A percentile compares a stretch with the other conserved stretches of the same genome.
phyloP scores from a whole-genome alignment of 2,329 filamentous ascomycete species.

The Monosporascus ibericus region DNA sequence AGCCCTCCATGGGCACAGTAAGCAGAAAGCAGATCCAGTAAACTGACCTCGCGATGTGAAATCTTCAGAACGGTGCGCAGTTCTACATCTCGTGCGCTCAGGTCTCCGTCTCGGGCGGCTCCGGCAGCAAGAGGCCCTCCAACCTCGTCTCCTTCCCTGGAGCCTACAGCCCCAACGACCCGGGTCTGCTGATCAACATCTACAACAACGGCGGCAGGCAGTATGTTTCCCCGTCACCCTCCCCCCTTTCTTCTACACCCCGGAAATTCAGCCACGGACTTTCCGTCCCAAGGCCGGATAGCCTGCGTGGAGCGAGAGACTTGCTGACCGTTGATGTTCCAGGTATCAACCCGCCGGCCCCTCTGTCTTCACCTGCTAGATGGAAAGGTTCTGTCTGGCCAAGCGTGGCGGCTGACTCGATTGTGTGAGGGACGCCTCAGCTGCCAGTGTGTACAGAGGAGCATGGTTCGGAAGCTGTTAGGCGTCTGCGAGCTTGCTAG shows the following conservation, averaged over 20 bases:
- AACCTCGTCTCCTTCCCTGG: constrained; percentile 25
- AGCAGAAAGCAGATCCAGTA: neutral
- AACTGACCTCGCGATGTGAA: neutral
- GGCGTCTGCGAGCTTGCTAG: too few relatives aligned
- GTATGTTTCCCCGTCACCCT: constrained; percentile 2
- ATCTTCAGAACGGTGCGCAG: constrained; percentile 23
- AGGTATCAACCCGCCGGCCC: constrained; percentile 10
- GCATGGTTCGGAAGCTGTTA: too few relatives aligned
- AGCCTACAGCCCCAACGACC: constrained; percentile 31
- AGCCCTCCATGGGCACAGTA: too few relatives aligned
- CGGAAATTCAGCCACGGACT: too few relatives aligned
- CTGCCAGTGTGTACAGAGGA: neutral
- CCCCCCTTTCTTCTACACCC: too few relatives aligned
- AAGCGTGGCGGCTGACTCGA: neutral
- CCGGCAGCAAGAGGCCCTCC: constrained; percentile 18
- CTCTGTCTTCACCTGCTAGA: constrained; percentile 5
- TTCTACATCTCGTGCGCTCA: constrained; percentile 31
- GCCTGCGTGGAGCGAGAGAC: too few relatives aligned
- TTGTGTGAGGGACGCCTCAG: neutral
- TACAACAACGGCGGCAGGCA: constrained; percentile 24
- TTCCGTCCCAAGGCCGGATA: too few relatives aligned
- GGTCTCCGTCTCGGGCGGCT: constrained; percentile 26
- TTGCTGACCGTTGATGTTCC: neutral
- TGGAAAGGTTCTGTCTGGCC: neutral
- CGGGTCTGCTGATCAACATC: constrained; percentile 27